Evolutionary conservation across 164 flowering plant species (phyloP).

Genomic region (Vitis rupestris): DNA sequence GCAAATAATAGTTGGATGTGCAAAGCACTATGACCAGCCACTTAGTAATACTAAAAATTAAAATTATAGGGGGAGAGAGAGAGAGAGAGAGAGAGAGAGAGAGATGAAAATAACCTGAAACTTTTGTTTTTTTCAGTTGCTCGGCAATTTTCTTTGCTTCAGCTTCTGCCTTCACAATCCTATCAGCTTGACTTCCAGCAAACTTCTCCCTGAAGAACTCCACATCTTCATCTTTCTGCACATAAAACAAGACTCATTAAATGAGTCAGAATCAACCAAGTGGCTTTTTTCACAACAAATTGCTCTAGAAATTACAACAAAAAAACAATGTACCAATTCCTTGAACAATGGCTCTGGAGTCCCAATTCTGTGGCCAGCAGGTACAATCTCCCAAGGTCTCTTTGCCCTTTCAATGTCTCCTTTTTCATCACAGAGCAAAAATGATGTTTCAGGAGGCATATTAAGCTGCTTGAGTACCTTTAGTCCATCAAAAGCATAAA

Average conservation of each 20-base stretch:
- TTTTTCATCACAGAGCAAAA: conserved; percentile 64
- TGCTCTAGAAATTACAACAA: not conserved
- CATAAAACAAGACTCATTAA: conserved; percentile 1
- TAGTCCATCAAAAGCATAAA: conserved; percentile 5
- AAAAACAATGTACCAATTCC: conserved; percentile 57
- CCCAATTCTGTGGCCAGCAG: conserved; percentile 78
- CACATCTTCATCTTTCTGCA: conserved; percentile 78
- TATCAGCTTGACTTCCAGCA: conserved; percentile 96
- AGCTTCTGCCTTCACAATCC: conserved; percentile 67
- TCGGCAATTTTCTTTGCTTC: conserved; percentile 63
- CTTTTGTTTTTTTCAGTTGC: conserved; percentile 59
- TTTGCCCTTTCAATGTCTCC: conserved; percentile 58
- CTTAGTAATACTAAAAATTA: not conserved
- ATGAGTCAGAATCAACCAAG: not conserved
- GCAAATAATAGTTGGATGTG: not conserved
- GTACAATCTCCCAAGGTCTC: conserved; percentile 82
- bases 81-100: not conserved
- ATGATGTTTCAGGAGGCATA: conserved; percentile 44
- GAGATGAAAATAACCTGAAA: conserved; percentile 48
- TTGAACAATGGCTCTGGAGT: conserved; percentile 77
- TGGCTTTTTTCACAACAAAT: not conserved
- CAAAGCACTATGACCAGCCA: no score
- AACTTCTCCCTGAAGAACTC: conserved; percentile 52
- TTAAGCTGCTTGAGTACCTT: conserved; percentile 91
- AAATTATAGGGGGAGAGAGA: not conserved